Percentiles rank a stretch among this genome's conserved stretches.
Evolutionary conservation across 1,284 basidiomycete genomes (phyloP).

Genomic region (Leccinum huronense): DNA sequence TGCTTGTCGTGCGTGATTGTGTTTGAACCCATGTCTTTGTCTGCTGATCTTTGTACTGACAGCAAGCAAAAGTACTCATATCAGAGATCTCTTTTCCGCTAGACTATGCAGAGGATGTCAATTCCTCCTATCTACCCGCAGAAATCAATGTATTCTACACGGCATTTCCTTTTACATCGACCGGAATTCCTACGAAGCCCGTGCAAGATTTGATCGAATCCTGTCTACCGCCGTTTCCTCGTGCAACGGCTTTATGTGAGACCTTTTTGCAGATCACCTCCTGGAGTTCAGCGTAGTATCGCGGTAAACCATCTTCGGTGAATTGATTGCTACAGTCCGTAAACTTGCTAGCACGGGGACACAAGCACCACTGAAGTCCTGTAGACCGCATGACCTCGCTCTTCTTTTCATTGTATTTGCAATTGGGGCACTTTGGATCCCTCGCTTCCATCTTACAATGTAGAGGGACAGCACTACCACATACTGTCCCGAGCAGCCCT

Average conservation of each 20-base stretch:
- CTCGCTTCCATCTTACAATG: slow-evolving; percentile 46
- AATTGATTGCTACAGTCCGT: slow-evolving; percentile 48
- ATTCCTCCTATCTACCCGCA: slow-evolving; percentile 43
- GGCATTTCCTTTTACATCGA: slow-evolving; percentile 44
- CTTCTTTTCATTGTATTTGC: slow-evolving; percentile 50
- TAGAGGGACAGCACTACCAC: slow-evolving; percentile 56
- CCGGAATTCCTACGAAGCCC: slow-evolving; percentile 32
- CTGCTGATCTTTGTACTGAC: slow-evolving; percentile 4
- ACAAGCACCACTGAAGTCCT: slow-evolving; percentile 25
- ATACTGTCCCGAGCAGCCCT: slow-evolving; percentile 47
- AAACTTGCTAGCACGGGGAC: neutral
- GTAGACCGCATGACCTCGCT: slow-evolving; percentile 51
- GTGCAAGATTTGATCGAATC: slow-evolving; percentile 43
- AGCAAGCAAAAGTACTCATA: slow-evolving; percentile 18
- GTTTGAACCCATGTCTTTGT: neutral
- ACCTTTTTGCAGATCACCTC: slow-evolving; percentile 50
- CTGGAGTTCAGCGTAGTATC: slow-evolving; percentile 54
- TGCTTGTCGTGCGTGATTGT: slow-evolving; percentile 39
- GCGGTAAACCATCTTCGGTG: slow-evolving; percentile 42
- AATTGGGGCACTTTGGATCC: slow-evolving; percentile 53
- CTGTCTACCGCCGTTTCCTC: slow-evolving; percentile 43
- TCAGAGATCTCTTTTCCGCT: slow-evolving; percentile 13
- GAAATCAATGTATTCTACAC: slow-evolving; percentile 41
- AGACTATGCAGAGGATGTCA: slow-evolving; percentile 36
- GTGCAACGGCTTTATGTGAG: slow-evolving; percentile 44